phyloP scores from a whole-genome alignment of 2,329 filamentous ascomycete species.

The Pezicula neosporulosa region DNA sequence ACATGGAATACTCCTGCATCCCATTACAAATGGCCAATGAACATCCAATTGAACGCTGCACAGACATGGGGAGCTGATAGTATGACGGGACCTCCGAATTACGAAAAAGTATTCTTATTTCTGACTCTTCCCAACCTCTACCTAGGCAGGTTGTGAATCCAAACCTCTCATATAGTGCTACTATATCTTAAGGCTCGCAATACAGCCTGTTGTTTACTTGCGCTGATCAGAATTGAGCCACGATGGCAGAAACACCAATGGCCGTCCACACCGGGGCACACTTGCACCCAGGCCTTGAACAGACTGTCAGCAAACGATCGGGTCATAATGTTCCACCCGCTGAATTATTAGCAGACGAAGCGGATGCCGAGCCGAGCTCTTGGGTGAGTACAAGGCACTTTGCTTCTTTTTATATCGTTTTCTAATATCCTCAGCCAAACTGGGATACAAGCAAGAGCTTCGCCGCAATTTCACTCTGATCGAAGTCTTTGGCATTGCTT shows the following conservation, averaged over 20 bases:
- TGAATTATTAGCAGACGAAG: slow-evolving; percentile 21
- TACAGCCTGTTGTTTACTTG: too few relatives aligned
- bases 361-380: slow-evolving; percentile 30
- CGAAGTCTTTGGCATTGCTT: slow-evolving; percentile 59
- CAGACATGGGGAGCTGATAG: slow-evolving; percentile 3
- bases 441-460: slow-evolving; percentile 52
- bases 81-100: slow-evolving; percentile 4
- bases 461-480: slow-evolving; percentile 57
- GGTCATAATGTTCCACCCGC: slow-evolving; percentile 11
- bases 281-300: slow-evolving; percentile 17
- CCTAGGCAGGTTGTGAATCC: too few relatives aligned
- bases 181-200: too few relatives aligned
- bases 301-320: slow-evolving; percentile 13
- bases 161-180: too few relatives aligned
- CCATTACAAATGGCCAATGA: slow-evolving; percentile 12
- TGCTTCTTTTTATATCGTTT: not conserved
- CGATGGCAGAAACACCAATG: slow-evolving; percentile 3
- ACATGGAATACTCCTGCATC: slow-evolving; percentile 2
- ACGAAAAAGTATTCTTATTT: not conserved
- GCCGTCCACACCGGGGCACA: not conserved
- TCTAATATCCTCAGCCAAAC: slow-evolving; percentile 12
- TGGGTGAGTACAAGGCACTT: slow-evolving; percentile 18
- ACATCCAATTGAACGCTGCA: not conserved
- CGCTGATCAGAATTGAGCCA: too few relatives aligned
- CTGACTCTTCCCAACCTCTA: not conserved